These are phyloP conservation scores for Clitoria ternatea DNA, from an alignment of 306 rosid species.

Conservation along the genomic window DNA sequence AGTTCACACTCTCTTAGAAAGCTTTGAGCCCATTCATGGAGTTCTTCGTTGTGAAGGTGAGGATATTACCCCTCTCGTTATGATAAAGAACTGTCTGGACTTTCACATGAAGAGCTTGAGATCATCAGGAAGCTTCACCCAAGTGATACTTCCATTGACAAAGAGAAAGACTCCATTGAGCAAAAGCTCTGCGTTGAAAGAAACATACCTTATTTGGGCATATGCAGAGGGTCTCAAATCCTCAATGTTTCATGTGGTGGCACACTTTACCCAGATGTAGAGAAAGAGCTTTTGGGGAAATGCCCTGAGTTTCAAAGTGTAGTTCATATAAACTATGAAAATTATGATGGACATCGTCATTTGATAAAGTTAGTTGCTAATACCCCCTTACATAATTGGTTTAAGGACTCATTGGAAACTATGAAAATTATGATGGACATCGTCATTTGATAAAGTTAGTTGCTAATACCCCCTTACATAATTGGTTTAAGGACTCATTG, in stretches of 20 bases:
- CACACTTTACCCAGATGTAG: slow-evolving; percentile 67
- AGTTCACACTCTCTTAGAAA: slow-evolving; percentile 54
- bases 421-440: no score
- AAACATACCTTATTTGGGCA: slow-evolving; percentile 71
- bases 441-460: slow-evolving; percentile 26
- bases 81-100: slow-evolving; percentile 35
- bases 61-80: slow-evolving; percentile 74
- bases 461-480: slow-evolving; percentile 30
- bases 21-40: slow-evolving; percentile 86
- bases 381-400: no score
- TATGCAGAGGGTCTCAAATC: slow-evolving; percentile 71
- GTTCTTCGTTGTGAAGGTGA: slow-evolving; percentile 81
- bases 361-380: no score
- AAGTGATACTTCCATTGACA: slow-evolving; percentile 65
- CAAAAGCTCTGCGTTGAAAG: slow-evolving; percentile 60
- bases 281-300: slow-evolving; percentile 39
- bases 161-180: slow-evolving; percentile 75
- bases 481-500: slow-evolving; percentile 40
- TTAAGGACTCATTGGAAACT: no score
- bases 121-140: slow-evolving; percentile 54
- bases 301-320: slow-evolving; percentile 30
- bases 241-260: slow-evolving; percentile 81
- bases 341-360: no score
- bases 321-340: slow-evolving; percentile 50
- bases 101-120: slow-evolving; percentile 52